These are phyloP conservation scores for Irpex rosettiformis DNA, from an alignment of 1,284 basidiomycete species.

Conservation along the genomic window DNA sequence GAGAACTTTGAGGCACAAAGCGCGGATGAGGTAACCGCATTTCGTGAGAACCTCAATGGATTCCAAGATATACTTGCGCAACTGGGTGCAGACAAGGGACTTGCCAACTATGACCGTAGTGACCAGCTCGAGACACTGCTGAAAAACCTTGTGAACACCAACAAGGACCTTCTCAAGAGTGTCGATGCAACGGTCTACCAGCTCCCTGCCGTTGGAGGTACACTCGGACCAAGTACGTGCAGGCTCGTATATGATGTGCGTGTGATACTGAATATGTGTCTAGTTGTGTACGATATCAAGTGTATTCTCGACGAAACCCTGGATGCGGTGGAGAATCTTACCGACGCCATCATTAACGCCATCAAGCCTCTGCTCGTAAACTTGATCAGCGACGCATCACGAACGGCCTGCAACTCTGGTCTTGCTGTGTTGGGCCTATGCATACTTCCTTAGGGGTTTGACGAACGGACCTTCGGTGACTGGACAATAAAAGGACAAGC, in stretches of 20 bases:
- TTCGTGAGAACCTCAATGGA: constrained; percentile 35
- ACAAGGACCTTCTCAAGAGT: constrained; percentile 41
- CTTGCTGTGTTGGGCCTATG: constrained; percentile 21
- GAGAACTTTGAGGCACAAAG: constrained; percentile 37
- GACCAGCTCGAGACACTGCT: constrained; percentile 45
- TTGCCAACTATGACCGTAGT: constrained; percentile 47
- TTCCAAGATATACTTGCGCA: constrained; percentile 35
- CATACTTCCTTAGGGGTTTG: constrained; percentile 5
- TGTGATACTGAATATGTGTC: constrained; percentile 5
- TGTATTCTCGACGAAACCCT: constrained; percentile 44
- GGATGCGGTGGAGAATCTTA: constrained; percentile 44
- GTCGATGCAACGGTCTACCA: constrained; percentile 30
- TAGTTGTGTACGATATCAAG: constrained; percentile 48
- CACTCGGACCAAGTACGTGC: constrained; percentile 53
- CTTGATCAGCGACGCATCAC: constrained; percentile 22
- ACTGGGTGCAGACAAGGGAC: constrained; percentile 43
- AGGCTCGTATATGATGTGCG: neutral
- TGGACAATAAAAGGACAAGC: constrained; percentile 2
- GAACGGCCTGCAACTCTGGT: constrained; percentile 24
- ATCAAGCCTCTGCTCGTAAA: constrained; percentile 31
- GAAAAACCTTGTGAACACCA: constrained; percentile 44
- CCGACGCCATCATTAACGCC: constrained; percentile 44
- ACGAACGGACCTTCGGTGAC: neutral
- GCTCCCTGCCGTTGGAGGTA: constrained; percentile 43
- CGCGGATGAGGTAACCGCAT: constrained; percentile 34